Conservation (phyloP, 805 yeast genomes). For the Metschnikowia borealis region DNA sequence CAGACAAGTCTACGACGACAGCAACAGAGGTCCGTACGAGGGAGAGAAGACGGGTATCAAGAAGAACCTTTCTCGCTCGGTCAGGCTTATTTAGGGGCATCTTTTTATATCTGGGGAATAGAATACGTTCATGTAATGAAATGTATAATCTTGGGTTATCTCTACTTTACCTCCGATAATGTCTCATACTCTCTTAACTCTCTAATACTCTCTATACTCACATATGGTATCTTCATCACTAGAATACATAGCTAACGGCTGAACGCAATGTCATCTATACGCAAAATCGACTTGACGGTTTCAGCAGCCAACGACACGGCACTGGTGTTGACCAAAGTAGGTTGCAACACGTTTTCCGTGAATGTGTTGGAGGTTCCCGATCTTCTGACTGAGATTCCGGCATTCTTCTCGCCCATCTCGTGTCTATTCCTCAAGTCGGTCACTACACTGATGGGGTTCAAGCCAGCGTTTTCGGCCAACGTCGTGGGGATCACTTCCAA, state of each 20-base stretch:
- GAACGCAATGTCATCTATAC: conserved; percentile 96
- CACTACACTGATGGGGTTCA: conserved; percentile 85
- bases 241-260: conserved; percentile 12
- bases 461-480: conserved; percentile 91
- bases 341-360: conserved; percentile 94
- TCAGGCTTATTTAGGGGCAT: conserved; percentile 46
- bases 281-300: conserved; percentile 89
- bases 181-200: no score
- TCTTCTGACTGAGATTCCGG: conserved; percentile 95
- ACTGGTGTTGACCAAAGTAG: conserved; percentile 89
- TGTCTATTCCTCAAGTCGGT: conserved; percentile 90
- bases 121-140: no score
- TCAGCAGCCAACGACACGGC: conserved; percentile 94
- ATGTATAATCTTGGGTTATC: not conserved
- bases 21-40: conserved; percentile 66
- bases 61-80: conserved; percentile 86
- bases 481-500: conserved; percentile 92
- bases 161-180: no score
- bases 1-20: conserved; percentile 80
- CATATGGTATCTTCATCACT: not conserved
- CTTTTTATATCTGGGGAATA: no score
- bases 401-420: conserved; percentile 82
- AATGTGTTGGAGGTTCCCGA: conserved; percentile 88
- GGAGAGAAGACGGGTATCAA: conserved; percentile 98
- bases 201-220: no score